Conservation (phyloP, 441 rosid genomes). For the Brassica balearica region DNA sequence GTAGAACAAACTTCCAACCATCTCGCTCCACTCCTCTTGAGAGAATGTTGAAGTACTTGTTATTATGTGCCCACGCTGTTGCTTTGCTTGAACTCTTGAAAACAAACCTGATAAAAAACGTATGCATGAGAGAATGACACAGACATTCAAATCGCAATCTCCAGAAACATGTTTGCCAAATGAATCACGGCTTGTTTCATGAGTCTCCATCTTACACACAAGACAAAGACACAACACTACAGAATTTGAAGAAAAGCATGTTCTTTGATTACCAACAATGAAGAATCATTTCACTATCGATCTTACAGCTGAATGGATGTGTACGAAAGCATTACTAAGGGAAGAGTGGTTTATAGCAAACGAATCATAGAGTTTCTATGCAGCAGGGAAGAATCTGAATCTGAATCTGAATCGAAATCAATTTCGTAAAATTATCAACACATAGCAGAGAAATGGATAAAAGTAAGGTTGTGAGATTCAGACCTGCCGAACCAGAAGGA, state of each 20-base stretch:
- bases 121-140: neutral
- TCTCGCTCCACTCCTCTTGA: conserved; percentile 85
- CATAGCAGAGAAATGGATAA: neutral
- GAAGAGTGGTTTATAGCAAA: too few relatives aligned
- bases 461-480: conserved; percentile 9
- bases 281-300: neutral
- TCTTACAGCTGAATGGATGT: neutral
- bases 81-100: conserved; percentile 74
- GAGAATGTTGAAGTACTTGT: conserved; percentile 76
- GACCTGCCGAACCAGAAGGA: conserved; percentile 96
- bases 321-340: neutral
- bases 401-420: neutral
- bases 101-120: conserved; percentile 58
- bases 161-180: neutral
- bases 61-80: conserved; percentile 69
- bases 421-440: neutral
- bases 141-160: neutral
- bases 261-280: conserved; percentile 7
- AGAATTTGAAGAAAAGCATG: conserved; percentile 9
- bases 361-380: neutral
- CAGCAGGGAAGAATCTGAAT: neutral
- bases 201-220: neutral
- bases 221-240: neutral
- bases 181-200: neutral
- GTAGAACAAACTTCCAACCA: conserved; percentile 95